These are phyloP conservation scores for Erucastrum elatum DNA, from an alignment of 345 rosid genomes.

Conservation along the genomic window DNA sequence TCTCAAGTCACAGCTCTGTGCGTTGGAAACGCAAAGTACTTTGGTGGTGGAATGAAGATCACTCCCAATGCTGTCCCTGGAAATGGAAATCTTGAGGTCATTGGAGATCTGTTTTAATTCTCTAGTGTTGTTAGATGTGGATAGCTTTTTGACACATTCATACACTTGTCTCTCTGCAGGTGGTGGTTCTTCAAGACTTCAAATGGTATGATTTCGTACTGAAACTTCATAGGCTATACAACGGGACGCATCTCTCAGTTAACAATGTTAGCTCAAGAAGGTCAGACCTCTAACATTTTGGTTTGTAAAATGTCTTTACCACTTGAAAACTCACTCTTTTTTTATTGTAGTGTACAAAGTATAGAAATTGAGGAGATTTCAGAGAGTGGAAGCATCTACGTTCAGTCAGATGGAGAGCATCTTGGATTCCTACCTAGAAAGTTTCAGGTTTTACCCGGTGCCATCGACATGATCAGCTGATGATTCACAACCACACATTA, in stretches of 20 bases:
- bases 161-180: conserved; percentile 49
- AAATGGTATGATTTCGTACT: conserved; percentile 90
- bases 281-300: no score
- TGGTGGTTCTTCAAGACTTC: conserved; percentile 86
- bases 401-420: conserved; percentile 95
- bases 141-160: conserved; percentile 17
- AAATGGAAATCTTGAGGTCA: conserved; percentile 58
- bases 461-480: conserved; percentile 74
- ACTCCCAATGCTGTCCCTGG: conserved; percentile 85
- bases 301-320: not conserved
- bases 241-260: conserved; percentile 78
- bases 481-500: conserved; percentile 33
- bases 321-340: not conserved
- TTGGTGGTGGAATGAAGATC: conserved; percentile 98
- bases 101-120: not conserved
- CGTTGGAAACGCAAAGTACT: conserved; percentile 90
- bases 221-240: conserved; percentile 71
- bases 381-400: conserved; percentile 54
- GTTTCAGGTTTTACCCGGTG: conserved; percentile 67
- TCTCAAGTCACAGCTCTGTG: conserved; percentile 87
- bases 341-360: conserved; percentile 58
- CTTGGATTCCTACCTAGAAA: conserved; percentile 87
- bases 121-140: not conserved
- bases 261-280: conserved; percentile 75
- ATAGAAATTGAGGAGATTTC: conserved; percentile 77